A percentile compares a stretch with the other conserved stretches of the same genome.
Evolutionary conservation across 805 yeast species (phyloP).

Genomic region (Candida schatavii): DNA sequence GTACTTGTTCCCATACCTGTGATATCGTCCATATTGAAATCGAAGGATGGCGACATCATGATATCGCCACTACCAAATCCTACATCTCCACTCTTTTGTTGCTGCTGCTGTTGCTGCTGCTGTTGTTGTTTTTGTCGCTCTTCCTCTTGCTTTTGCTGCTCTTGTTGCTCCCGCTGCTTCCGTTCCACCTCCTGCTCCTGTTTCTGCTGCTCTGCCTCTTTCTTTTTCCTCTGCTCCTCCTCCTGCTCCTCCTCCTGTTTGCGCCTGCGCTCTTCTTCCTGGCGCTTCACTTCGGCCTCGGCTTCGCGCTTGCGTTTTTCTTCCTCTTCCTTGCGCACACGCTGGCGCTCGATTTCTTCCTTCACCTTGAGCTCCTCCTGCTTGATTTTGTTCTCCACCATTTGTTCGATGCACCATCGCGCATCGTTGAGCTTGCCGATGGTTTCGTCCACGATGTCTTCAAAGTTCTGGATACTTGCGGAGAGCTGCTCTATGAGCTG

Average conservation of each 20-base stretch:
- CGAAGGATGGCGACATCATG: conserved; percentile 22
- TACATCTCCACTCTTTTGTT: conserved; percentile 9
- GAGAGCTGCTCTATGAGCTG: conserved; percentile 34
- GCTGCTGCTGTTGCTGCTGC: conserved; percentile 8
- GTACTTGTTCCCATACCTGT: neutral
- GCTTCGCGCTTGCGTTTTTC: conserved; percentile 19
- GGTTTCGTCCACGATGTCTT: conserved; percentile 42
- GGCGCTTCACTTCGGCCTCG: conserved; percentile 15
- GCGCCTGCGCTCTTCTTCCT: conserved; percentile 14
- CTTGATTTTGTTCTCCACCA: conserved; percentile 38
- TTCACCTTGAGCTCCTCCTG: conserved; percentile 39
- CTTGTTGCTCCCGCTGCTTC: conserved; percentile 11
- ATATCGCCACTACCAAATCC: conserved; percentile 2
- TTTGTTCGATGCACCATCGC: conserved; percentile 42
- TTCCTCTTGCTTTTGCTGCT: conserved; percentile 7
- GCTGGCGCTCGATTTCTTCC: conserved; percentile 33
- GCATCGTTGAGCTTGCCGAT: conserved; percentile 41
- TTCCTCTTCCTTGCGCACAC: conserved; percentile 24
- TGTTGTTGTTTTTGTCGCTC: conserved; percentile 14
- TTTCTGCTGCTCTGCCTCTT: conserved; percentile 15
- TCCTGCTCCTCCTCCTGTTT: conserved; percentile 18
- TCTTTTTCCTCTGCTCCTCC: conserved; percentile 15
- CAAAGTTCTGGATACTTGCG: conserved; percentile 34
- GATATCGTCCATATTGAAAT: conserved; percentile 24
- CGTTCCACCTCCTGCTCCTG: conserved; percentile 15